Evolutionary conservation across 805 yeast genomes (phyloP), one percentile per base, ranked within the genome.

Genomic region (Ogataea philodendri): DNA sequence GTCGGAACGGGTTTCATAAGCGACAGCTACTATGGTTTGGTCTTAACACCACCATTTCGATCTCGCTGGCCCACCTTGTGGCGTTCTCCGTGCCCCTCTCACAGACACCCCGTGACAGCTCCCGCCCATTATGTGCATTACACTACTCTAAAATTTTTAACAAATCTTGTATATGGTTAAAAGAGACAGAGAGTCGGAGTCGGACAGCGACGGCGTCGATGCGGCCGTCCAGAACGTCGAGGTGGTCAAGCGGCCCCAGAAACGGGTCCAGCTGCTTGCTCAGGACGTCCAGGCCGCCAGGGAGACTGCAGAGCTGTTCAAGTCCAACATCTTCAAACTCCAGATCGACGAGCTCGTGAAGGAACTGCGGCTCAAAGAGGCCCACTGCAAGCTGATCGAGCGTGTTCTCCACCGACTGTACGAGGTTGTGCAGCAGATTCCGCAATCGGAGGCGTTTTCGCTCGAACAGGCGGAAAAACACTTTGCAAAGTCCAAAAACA

Each of bases 221-320:
- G 8, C 20, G 9, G 23, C 24, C n/a, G 13, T 22, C 9, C 28
- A 7, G n/a, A 14, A 27, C 8, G 23, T 18, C 8, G 28, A 17
- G 9, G 18, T 9, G 23, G 16, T 11, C 10, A 27, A 7, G 1
- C 21, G 28, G 9, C 26, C 33, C 17, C 33, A 17, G 7, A 35
- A 35, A 18, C 28, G 24, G 20, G 11, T 25, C 9, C 33, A 35
- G 33, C 51, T 78, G 15, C 65, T 84, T 0, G 79, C 93, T 0
- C 89, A 86, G 49, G 96, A 93, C 40, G 78, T 90, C 29, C 96
- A 90, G 51, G 73, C 84, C 3, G 96, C 96, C 1, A 74, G 95
- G 51, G 97, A 89, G 59, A 85, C 97, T 1, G 93, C 95, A 1
- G 97, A 89, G 59, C 65, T 90, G 29, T 93, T 89, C 76, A 87